phyloP scores from a whole-genome alignment of 192 early-diverging fungal genomes.

The Chytriomyces hyalinus region DNA sequence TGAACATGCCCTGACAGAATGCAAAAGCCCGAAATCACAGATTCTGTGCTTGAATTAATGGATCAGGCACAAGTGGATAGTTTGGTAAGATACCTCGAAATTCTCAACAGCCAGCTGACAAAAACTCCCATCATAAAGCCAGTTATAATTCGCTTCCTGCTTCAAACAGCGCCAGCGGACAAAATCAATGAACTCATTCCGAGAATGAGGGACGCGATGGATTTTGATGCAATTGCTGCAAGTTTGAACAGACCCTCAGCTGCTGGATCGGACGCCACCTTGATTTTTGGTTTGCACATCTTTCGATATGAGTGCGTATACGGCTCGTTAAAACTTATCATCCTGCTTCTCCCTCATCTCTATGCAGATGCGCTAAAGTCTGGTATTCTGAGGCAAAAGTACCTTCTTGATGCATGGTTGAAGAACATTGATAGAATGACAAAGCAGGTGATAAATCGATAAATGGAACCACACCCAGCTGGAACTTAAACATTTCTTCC shows the following conservation, averaged over 20 bases:
- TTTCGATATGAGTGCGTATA: not conserved
- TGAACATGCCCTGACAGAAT: not conserved
- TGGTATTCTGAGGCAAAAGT: slow-evolving; percentile 27
- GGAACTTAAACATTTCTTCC: not conserved
- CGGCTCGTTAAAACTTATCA: no score
- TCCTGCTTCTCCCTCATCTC: not conserved
- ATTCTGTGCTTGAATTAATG: slow-evolving; percentile 5
- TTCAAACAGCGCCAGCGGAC: slow-evolving; percentile 23
- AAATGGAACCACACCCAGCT: not conserved
- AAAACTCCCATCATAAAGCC: not conserved
- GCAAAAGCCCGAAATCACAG: slow-evolving; percentile 13
- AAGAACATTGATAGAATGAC: slow-evolving; percentile 7
- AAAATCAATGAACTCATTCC: slow-evolving; percentile 1
- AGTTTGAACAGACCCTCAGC: not conserved
- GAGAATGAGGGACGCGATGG: slow-evolving; percentile 1
- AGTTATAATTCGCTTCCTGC: slow-evolving; percentile 16
- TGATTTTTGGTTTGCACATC: slow-evolving; percentile 13
- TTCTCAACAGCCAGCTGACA: not conserved
- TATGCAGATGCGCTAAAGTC: slow-evolving; percentile 16
- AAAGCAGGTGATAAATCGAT: not conserved
- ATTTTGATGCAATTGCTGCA: slow-evolving; percentile 22
- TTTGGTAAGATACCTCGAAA: not conserved
- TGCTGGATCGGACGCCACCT: slow-evolving; percentile 1
- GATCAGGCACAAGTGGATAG: slow-evolving; percentile 5
- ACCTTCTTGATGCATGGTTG: slow-evolving; percentile 25